These are phyloP conservation scores for Rhododendron ovatum DNA, from an alignment of 148 eudicot genomes.

Conservation along the genomic window DNA sequence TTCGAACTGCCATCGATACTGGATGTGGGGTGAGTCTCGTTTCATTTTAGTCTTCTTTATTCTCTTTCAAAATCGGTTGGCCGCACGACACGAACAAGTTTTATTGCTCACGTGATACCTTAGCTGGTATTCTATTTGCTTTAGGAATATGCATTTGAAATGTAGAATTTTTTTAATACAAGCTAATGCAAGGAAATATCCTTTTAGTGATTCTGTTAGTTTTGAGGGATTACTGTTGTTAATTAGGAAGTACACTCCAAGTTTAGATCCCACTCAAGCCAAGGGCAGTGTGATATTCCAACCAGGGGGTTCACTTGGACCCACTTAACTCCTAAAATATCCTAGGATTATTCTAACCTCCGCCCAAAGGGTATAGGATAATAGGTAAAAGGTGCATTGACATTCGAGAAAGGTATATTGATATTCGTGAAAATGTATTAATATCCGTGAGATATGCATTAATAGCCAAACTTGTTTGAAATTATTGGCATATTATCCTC, in stretches of 20 bases:
- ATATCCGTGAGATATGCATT: too few species aligned
- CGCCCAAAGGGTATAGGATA: too few species aligned
- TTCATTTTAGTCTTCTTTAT: neutral
- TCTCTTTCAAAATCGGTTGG: neutral
- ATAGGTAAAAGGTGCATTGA: too few species aligned
- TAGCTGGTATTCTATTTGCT: neutral
- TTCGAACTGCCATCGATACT: constrained; percentile 95
- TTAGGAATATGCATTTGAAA: neutral
- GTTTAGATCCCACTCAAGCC: neutral
- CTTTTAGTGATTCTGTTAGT: neutral
- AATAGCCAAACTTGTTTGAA: too few species aligned
- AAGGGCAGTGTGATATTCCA: neutral
- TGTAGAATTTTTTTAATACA: neutral
- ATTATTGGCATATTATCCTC: too few species aligned
- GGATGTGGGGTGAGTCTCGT: constrained; percentile 89
- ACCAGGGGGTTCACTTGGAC: neutral
- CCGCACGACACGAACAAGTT: neutral
- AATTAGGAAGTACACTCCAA: neutral
- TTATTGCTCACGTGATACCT: neutral
- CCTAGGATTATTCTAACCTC: too few species aligned
- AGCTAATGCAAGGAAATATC: neutral
- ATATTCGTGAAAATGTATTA: too few species aligned
- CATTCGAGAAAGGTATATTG: too few species aligned
- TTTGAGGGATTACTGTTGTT: neutral
- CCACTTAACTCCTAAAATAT: neutral